Evolutionary conservation across 176 grass and related monocot species (phyloP).

Genomic region (Aegilops longissima): DNA sequence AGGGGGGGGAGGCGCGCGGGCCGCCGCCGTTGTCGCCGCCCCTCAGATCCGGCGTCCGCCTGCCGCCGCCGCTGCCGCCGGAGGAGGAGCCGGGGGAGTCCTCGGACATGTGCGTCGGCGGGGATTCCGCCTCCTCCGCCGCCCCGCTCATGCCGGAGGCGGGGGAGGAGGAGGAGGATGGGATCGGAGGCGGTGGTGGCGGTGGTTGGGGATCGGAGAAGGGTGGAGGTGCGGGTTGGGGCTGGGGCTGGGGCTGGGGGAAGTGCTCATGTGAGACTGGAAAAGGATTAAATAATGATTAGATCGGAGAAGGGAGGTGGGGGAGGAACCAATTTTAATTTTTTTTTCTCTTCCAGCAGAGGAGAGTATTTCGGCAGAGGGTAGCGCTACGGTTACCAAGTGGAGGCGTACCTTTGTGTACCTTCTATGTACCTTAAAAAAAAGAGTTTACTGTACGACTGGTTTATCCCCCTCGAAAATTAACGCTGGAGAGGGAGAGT

Average conservation of each 20-base stretch:
- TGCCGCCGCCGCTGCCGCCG: not conserved
- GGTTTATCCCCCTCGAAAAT: too few relatives aligned
- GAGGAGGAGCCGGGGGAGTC: not conserved
- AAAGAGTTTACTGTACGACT: too few relatives aligned
- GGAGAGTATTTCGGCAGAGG: not conserved
- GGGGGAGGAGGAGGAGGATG: not conserved
- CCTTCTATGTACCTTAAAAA: not conserved
- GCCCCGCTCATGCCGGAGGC: conserved; percentile 24
- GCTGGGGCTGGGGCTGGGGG: not conserved
- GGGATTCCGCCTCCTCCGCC: conserved; percentile 14
- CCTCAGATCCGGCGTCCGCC: conserved; percentile 29
- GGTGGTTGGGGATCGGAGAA: conserved; percentile 16
- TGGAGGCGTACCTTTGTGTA: too few relatives aligned
- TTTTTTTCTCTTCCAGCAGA: not conserved
- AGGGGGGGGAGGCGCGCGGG: not conserved
- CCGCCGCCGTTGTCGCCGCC: not conserved
- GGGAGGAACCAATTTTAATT: not conserved
- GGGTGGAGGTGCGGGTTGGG: not conserved
- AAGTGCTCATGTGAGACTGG: conserved; percentile 19
- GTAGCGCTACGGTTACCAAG: not conserved
- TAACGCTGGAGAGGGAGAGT: too few relatives aligned
- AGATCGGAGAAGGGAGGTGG: conserved; percentile 8
- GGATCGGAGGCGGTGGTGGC: not conserved
- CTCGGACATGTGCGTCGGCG: conserved; percentile 29
- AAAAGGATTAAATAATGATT: conserved; percentile 40